These are phyloP conservation scores for Creolimax fragrantissima DNA, from an alignment of 78 protist species.

Conservation along the genomic window DNA sequence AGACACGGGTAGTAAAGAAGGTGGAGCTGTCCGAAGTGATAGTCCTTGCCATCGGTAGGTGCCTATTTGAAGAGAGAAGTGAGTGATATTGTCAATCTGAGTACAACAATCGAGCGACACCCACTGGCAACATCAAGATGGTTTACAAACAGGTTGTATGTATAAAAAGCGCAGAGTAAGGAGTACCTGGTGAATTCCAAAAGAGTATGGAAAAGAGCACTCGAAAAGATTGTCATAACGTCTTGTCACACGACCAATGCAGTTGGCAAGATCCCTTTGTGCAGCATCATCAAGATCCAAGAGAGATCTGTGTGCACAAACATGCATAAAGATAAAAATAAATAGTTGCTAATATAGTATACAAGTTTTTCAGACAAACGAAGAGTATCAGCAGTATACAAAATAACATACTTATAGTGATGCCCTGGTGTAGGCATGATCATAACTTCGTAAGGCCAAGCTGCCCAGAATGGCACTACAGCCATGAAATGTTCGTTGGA, in stretches of 20 bases:
- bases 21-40: conserved; percentile 14
- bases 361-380: background rate
- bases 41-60: conserved; percentile 3
- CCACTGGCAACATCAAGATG: too few species aligned
- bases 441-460: conserved; percentile 43
- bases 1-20: conserved; percentile 37
- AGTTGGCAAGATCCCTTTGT: background rate
- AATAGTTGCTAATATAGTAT: too few species aligned
- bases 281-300: background rate
- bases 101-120: too few species aligned
- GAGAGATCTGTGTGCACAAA: background rate
- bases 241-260: background rate
- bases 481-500: conserved; percentile 22
- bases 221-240: conserved; percentile 37
- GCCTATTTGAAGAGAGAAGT: background rate
- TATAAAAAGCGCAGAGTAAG: background rate
- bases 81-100: too few species aligned
- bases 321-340: too few species aligned
- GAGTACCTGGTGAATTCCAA: conserved; percentile 38
- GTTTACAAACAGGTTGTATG: too few species aligned
- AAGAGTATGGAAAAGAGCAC: conserved; percentile 34
- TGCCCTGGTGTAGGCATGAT: background rate
- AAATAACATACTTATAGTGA: background rate
- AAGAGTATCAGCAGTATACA: background rate
- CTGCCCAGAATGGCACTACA: conserved; percentile 46